Evolutionary conservation across 176 grass and related monocot species (phyloP), one percentile per base, ranked within the genome.

Genomic region (Melocanna baccifera): DNA sequence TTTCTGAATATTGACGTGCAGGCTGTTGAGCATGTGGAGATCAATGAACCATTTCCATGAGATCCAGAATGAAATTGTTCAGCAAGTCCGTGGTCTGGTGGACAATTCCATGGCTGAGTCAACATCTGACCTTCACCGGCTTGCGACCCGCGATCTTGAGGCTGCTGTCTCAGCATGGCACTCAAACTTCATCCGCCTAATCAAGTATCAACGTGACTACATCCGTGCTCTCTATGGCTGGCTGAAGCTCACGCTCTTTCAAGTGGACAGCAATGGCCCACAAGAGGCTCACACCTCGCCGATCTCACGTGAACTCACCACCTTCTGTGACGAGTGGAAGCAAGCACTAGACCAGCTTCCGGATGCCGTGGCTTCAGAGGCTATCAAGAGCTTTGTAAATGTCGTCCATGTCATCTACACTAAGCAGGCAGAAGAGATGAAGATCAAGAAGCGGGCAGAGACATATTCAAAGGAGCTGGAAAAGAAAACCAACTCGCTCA

Each of bases 321-420:
- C 86, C 73, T 96, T 99, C 86, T 99, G 93, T 16, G 97, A 99
- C 1, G 97, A 96, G 79, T 99, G 97, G 97, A 99, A 99, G 85
- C 97, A 99, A 89, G 97, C 97, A 62, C 18, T 99, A 1, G 97
- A 96, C 73, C 88, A 90, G 23, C 97, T 99, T 80, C 97, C 97
- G 0, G 91, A 99, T 14, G 86, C 93, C 3, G 93, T 96, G n/a
- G 97, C 93, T 11, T 99, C 97, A 7, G 97, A 99, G 82, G 91
- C 93, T 12, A 92, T 99, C 82, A 99, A 99, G 88, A 94, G 93
- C 77, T 99, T 99, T 2, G 89, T 91, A 67, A 99, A 94, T 8
- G 88, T 99, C 16, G 85, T 99, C 26, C 97, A 92, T 76, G 97
- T 94, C 51, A 99, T 99, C 77, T 96, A 92, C 91, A 91, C 75